Conservation (phyloP, 768 basidiomycete species). For the Cystobasidium ongulense region DNA sequence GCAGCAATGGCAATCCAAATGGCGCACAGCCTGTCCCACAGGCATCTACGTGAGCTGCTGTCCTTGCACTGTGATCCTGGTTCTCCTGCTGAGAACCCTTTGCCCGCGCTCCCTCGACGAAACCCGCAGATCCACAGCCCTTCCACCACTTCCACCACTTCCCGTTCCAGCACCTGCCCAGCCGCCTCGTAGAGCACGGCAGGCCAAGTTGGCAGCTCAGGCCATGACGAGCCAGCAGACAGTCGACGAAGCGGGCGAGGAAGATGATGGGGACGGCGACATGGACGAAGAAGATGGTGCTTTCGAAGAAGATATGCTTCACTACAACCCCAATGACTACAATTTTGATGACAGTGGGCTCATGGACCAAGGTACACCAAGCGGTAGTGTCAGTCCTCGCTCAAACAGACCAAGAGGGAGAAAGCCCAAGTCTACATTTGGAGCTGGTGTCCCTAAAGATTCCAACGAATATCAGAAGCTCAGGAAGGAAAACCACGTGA, state of each 20-base stretch:
- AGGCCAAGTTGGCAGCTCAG: neutral
- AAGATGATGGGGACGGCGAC: slow-evolving; percentile 21
- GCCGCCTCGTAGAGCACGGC: neutral
- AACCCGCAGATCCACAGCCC: neutral
- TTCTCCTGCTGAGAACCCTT: neutral
- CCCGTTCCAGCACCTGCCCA: slow-evolving; percentile 1
- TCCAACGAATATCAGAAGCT: slow-evolving; percentile 30
- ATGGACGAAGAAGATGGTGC: slow-evolving; percentile 10
- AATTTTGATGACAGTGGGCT: neutral
- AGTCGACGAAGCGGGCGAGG: neutral
- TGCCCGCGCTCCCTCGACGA: neutral
- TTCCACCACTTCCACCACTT: slow-evolving; percentile 14
- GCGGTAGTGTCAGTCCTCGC: slow-evolving; percentile 15
- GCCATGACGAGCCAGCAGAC: neutral
- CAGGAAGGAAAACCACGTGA: slow-evolving; percentile 29
- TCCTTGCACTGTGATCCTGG: neutral
- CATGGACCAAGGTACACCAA: neutral
- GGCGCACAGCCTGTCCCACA: neutral
- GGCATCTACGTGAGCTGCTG: slow-evolving; percentile 15
- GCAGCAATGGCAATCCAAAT: too few relatives aligned
- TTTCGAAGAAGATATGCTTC: neutral
- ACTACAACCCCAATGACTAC: neutral
- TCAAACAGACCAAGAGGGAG: slow-evolving; percentile 5
- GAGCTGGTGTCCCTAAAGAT: slow-evolving; percentile 13
- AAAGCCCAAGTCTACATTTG: slow-evolving; percentile 16